Conservation (phyloP, 2,329 filamentous ascomycete species). For the Lecanicillium sp. region DNA sequence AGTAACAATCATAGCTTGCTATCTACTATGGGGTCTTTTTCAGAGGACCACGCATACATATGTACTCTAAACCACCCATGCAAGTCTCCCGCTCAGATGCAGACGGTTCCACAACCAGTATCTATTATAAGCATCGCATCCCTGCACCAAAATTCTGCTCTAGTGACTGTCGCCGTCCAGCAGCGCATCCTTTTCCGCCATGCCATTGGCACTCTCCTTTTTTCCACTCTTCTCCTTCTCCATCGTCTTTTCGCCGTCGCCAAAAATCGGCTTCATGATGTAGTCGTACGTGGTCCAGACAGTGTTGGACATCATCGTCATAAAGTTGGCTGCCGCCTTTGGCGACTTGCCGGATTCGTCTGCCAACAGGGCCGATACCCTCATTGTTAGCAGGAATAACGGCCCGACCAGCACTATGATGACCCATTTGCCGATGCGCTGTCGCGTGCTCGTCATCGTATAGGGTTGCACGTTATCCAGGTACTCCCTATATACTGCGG, state of each 20-base stretch:
- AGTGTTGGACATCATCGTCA: conserved; percentile 43
- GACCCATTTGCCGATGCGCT: conserved; percentile 56
- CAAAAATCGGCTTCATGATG: conserved; percentile 56
- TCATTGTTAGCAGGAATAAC: conserved; percentile 48
- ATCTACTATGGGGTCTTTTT: too few species aligned
- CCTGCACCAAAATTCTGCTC: too few species aligned
- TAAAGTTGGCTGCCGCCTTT: conserved; percentile 51
- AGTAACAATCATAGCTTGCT: too few species aligned
- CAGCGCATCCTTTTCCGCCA: conserved; percentile 4
- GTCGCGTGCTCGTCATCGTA: conserved; percentile 56
- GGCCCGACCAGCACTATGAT: conserved; percentile 50
- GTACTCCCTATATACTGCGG: conserved; percentile 68
- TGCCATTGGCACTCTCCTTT: conserved; percentile 4
- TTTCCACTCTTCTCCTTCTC: conserved; percentile 16
- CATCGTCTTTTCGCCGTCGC: conserved; percentile 70
- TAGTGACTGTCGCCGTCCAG: neutral
- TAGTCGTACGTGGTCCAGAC: conserved; percentile 39
- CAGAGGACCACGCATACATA: too few species aligned
- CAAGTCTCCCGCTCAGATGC: too few species aligned
- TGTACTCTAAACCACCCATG: too few species aligned
- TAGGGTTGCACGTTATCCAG: conserved; percentile 64
- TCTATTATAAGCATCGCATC: too few species aligned
- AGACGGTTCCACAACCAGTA: too few species aligned
- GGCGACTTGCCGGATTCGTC: conserved; percentile 63
- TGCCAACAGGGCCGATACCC: conserved; percentile 37